Conservation (phyloP, 2,329 filamentous ascomycete species). For the Aureobasidium mangrovei region DNA sequence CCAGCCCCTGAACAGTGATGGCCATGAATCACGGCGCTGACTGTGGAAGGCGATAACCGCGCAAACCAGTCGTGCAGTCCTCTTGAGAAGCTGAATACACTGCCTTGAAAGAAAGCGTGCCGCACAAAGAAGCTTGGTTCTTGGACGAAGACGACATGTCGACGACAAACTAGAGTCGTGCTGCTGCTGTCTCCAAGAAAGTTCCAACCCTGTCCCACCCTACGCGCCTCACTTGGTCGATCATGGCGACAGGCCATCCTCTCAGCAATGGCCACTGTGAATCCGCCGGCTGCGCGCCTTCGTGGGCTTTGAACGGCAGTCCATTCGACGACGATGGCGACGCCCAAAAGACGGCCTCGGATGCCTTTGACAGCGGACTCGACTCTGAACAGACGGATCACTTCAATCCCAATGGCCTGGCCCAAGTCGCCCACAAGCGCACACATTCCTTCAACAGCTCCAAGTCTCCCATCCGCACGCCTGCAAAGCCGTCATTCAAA, state of each 20-base stretch:
- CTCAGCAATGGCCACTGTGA: background rate
- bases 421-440: constrained; percentile 24
- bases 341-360: background rate
- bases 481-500: constrained; percentile 10
- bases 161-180: background rate
- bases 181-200: background rate
- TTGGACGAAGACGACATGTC: background rate
- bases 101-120: background rate
- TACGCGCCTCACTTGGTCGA: background rate
- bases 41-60: background rate
- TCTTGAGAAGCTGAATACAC: too few species aligned
- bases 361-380: constrained; percentile 8
- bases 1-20: constrained; percentile 5
- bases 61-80: background rate
- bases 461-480: constrained; percentile 5
- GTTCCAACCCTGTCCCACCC: background rate
- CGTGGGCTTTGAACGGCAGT: constrained; percentile 7
- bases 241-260: background rate
- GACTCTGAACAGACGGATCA: constrained; percentile 12
- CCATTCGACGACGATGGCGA: constrained; percentile 2
- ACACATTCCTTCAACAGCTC: constrained; percentile 9
- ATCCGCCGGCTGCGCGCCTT: background rate
- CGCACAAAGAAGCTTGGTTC: background rate
- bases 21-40: background rate
- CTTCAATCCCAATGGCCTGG: constrained; percentile 14